Evolutionary conservation across 768 basidiomycete genomes (phyloP), one percentile per base, ranked within the genome.

Genomic region (Trametes gibbosa): DNA sequence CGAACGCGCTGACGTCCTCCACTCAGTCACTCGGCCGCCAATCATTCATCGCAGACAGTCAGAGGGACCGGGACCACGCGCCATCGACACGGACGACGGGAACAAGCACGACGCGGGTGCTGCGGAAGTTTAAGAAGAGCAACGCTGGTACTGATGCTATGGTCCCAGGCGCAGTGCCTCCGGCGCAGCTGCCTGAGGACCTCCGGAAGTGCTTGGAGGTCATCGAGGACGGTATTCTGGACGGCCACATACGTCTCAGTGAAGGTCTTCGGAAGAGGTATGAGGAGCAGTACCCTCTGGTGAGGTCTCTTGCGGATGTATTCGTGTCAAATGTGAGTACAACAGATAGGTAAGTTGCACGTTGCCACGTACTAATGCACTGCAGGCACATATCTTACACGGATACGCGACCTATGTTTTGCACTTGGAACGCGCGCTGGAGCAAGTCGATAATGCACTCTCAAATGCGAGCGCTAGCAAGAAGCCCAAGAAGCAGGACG

Each of bases 341-440:
- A 51, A 61, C 58, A 61, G 3, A 49, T 16, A 5, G 43, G 16
- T 54, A 46, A 32, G 23, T 53, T 52, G 13, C 53, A 58, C 51
- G 29, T 70, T 17, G 68, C 69, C 53, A 59, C 64, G 37, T 39
- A 50, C 40, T 63, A 41, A 43, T 46, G 29, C 54, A 8, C 21
- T 34, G 8, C 71, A 96, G 95, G 91, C 93, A 17, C 90, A 93
- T 70, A 92, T 99, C 55, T 86, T 99, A 61, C 84, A 90, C 62
- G 94, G 94, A 59, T 99, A 99, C 75, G 89, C 92, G 0, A 89
- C 87, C 29, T 98, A 95, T 69, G 92, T 98, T 21, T 77, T 98
- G n/a, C 92, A 95, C 70, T 79, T 98, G 34, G 96, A 98, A 72
- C 83, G 89, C 35, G 94, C 95, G 2, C 78, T 98, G 45, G 86